Conservation (phyloP, 768 basidiomycete genomes). For the Mycena albidolilacea region DNA sequence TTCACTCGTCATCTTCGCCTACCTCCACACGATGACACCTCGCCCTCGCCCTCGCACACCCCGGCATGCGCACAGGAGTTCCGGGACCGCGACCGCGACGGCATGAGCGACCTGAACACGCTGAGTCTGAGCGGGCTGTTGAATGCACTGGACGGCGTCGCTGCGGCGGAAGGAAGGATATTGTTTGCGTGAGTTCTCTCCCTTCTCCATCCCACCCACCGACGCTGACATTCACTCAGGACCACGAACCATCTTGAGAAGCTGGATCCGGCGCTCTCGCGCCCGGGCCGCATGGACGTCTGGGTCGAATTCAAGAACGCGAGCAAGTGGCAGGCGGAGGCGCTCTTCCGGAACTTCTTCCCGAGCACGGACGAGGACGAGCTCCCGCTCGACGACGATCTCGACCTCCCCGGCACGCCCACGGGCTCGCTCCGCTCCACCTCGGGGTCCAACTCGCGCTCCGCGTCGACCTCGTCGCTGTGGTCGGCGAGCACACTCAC, state of each 20-base stretch:
- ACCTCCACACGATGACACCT: too few species aligned
- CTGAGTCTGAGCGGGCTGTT: constrained; percentile 85
- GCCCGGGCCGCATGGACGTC: constrained; percentile 94
- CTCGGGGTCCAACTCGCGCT: constrained; percentile 31
- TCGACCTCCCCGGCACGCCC: constrained; percentile 46
- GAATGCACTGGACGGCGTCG: constrained; percentile 90
- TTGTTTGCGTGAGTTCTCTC: constrained; percentile 83
- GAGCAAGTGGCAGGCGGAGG: constrained; percentile 88
- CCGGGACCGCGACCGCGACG: constrained; percentile 64
- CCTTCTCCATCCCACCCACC: constrained; percentile 4
- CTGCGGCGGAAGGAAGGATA: constrained; percentile 88
- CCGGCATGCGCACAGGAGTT: constrained; percentile 40
- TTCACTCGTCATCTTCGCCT: background rate
- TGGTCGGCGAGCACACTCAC: constrained; percentile 55
- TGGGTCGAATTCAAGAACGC: constrained; percentile 94
- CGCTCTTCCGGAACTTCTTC: constrained; percentile 93
- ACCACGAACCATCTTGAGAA: constrained; percentile 94
- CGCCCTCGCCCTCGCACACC: background rate
- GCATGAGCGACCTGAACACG: constrained; percentile 84
- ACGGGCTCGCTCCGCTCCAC: constrained; percentile 7
- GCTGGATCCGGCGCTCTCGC: constrained; percentile 91
- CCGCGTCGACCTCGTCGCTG: constrained; percentile 43
- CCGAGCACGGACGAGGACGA: constrained; percentile 75
- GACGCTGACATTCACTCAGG: constrained; percentile 51
- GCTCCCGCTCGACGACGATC: constrained; percentile 36